Conservation (phyloP, 2,329 filamentous ascomycete genomes). For the Talaromyces verruculosus region DNA sequence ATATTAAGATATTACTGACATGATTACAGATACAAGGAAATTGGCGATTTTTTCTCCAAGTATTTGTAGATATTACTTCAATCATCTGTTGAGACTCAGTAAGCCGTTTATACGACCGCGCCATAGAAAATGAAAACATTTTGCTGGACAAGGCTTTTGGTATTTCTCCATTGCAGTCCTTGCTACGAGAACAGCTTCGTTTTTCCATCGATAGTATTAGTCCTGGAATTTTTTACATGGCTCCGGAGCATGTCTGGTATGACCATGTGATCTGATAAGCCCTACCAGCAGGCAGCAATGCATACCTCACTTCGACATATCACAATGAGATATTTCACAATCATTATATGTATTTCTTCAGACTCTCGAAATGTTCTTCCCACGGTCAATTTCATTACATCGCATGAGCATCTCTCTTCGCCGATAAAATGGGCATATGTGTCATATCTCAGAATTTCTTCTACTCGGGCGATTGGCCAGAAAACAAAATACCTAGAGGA, state of each 20-base stretch:
- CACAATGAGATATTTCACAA: not conserved
- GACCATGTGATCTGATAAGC: not conserved
- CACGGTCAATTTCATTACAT: too few species aligned
- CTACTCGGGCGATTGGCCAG: not conserved
- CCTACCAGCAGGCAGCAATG: not conserved
- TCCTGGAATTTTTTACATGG: too few species aligned
- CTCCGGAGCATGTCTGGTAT: not conserved
- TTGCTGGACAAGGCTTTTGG: not conserved
- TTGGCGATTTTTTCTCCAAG: slow-evolving; percentile 59
- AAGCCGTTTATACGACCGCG: not conserved
- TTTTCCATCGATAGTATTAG: too few species aligned
- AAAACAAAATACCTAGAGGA: not conserved
- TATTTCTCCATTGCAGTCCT: too few species aligned
- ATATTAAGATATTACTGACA: not conserved
- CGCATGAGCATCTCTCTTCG: too few species aligned
- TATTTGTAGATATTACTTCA: slow-evolving; percentile 38
- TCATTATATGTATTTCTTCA: not conserved
- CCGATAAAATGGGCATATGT: not conserved
- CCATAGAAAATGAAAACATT: not conserved
- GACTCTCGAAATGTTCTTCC: too few species aligned
- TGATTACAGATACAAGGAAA: slow-evolving; percentile 48
- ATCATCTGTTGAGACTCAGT: not conserved
- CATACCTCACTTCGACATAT: not conserved
- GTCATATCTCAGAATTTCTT: not conserved
- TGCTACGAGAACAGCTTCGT: not conserved